Conservation (phyloP, 2,329 filamentous ascomycete species). For the Parastagonospora avenae region DNA sequence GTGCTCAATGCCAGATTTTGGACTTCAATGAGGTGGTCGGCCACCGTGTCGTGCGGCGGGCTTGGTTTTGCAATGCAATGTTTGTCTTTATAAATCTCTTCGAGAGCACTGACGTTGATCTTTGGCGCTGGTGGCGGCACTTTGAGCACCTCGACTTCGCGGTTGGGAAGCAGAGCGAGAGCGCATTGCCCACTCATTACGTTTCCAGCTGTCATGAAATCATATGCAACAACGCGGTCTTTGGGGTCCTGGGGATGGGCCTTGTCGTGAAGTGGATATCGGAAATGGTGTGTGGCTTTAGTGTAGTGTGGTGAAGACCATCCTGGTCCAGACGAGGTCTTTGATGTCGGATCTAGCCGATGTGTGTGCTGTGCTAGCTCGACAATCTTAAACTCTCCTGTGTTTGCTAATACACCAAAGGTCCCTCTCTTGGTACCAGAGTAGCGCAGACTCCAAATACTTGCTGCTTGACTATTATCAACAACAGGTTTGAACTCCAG, state of each 20-base stretch:
- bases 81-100: slow-evolving; percentile 50
- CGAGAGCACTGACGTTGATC: slow-evolving; percentile 50
- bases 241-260: slow-evolving; percentile 52
- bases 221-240: slow-evolving; percentile 62
- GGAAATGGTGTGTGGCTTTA: slow-evolving; percentile 49
- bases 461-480: slow-evolving; percentile 54
- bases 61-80: slow-evolving; percentile 39
- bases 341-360: slow-evolving; percentile 27
- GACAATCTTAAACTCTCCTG: slow-evolving; percentile 63
- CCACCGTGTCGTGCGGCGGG: slow-evolving; percentile 32
- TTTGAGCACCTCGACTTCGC: slow-evolving; percentile 56
- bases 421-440: slow-evolving; percentile 63
- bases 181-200: slow-evolving; percentile 56
- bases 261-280: slow-evolving; percentile 54
- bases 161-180: slow-evolving; percentile 59
- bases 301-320: slow-evolving; percentile 54
- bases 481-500: slow-evolving; percentile 64
- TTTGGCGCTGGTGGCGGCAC: slow-evolving; percentile 51
- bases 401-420: slow-evolving; percentile 64
- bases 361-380: slow-evolving; percentile 59
- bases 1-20: slow-evolving; percentile 37
- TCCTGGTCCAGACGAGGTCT: slow-evolving; percentile 27
- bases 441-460: slow-evolving; percentile 67
- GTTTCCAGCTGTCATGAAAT: slow-evolving; percentile 59
- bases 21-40: slow-evolving; percentile 42